Percentiles rank a stretch among this genome's conserved stretches.
phyloP scores from a whole-genome alignment of 2,329 filamentous ascomycete genomes.

The Thielaviopsis euricoi region DNA sequence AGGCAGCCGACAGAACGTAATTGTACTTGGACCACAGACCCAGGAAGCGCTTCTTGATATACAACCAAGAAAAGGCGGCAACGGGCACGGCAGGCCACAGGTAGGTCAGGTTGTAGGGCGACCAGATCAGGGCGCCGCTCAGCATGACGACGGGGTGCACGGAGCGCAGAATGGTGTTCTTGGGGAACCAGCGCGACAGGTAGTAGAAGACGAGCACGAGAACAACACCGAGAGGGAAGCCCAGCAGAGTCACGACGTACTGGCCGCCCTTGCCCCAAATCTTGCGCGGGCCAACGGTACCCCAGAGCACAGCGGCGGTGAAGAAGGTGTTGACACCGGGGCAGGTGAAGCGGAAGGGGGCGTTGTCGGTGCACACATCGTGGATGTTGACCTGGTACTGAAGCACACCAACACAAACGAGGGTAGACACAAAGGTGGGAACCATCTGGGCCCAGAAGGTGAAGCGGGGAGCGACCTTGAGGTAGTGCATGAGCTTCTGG shows the following conservation, averaged over 20 bases:
- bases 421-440: constrained; percentile 35
- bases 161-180: constrained; percentile 18
- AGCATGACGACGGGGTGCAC: constrained; percentile 27
- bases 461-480: constrained; percentile 44
- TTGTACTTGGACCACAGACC: constrained; percentile 34
- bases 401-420: constrained; percentile 32
- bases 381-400: constrained; percentile 27
- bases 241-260: constrained; percentile 23
- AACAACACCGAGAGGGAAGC: constrained; percentile 21
- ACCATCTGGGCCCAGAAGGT: constrained; percentile 43
- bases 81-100: constrained; percentile 30
- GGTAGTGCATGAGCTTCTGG: constrained; percentile 35
- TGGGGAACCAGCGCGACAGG: constrained; percentile 17
- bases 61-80: constrained; percentile 31
- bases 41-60: constrained; percentile 26
- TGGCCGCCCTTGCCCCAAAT: constrained; percentile 25
- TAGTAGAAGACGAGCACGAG: constrained; percentile 20
- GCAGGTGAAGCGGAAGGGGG: constrained; percentile 22
- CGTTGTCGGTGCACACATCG: constrained; percentile 22
- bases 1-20: constrained; percentile 30
- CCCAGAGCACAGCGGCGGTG: constrained; percentile 30
- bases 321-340: constrained; percentile 24
- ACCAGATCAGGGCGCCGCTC: constrained; percentile 24
- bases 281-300: constrained; percentile 25
- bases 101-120: constrained; percentile 31